Evolutionary conservation across 441 rosid species (phyloP).

Genomic region (Populus trichocarpa): DNA sequence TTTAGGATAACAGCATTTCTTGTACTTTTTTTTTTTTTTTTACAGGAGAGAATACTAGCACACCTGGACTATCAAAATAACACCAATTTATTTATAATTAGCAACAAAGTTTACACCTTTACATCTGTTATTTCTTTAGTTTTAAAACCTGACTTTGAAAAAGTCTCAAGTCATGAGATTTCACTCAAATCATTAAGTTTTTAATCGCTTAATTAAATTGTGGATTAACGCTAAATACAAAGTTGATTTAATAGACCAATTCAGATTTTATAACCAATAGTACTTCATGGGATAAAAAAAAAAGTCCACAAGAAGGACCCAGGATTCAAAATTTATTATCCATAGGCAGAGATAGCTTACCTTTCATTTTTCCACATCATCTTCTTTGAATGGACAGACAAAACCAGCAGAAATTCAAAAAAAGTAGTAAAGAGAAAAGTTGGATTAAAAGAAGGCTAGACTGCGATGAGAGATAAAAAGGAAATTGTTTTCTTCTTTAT

Average conservation of each 20-base stretch:
- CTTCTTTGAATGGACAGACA: slow-evolving; percentile 53
- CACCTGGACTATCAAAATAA: neutral
- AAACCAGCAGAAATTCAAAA: slow-evolving; percentile 56
- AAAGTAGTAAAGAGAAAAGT: slow-evolving; percentile 40
- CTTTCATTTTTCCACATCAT: slow-evolving; percentile 30
- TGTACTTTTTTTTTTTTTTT: neutral
- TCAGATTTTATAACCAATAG: too few relatives aligned
- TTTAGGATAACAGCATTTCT: neutral
- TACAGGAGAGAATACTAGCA: neutral
- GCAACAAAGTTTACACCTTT: neutral
- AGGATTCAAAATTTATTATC: slow-evolving; percentile 28
- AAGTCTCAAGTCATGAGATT: too few relatives aligned
- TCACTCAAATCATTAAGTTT: too few relatives aligned
- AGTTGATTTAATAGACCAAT: too few relatives aligned
- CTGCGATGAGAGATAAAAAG: slow-evolving; percentile 27
- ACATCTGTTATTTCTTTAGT: neutral
- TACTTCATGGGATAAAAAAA: neutral
- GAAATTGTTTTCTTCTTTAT: slow-evolving; percentile 7
- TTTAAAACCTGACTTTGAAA: neutral
- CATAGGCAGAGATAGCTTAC: neutral
- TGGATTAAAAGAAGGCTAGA: slow-evolving; percentile 20
- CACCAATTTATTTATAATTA: too few relatives aligned
- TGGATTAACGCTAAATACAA: too few relatives aligned
- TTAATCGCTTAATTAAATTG: too few relatives aligned
- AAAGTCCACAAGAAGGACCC: neutral